These are phyloP conservation scores for Ophiostoma montium DNA, from an alignment of 2,329 filamentous ascomycete species.

Conservation along the genomic window DNA sequence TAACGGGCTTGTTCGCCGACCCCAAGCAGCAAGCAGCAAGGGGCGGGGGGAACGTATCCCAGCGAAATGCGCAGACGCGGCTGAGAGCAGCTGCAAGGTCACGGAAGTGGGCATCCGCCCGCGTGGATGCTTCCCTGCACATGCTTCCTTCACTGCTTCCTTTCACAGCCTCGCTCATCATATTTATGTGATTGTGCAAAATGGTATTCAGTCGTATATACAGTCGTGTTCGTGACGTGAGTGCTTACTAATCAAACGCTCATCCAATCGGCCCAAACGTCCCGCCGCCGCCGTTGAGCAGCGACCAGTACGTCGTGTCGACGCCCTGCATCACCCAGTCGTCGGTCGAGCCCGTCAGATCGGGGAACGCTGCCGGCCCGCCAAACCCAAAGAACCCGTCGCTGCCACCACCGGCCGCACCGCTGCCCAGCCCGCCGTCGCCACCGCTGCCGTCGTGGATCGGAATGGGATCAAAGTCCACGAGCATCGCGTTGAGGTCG, in stretches of 20 bases:
- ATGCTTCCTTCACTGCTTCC: no score
- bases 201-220: no score
- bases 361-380: constrained; percentile 9
- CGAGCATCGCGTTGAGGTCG: constrained; percentile 13
- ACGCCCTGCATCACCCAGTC: constrained; percentile 16
- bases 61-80: no score
- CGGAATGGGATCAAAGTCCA: constrained; percentile 11
- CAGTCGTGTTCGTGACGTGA: no score
- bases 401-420: background rate
- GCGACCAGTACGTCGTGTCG: constrained; percentile 16
- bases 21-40: no score
- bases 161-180: no score
- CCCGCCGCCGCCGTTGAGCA: constrained; percentile 11
- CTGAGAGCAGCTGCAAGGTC: no score
- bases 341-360: constrained; percentile 14
- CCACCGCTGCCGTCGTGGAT: background rate
- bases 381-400: constrained; percentile 7
- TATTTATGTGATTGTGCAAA: no score
- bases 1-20: no score
- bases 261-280: constrained; percentile 8
- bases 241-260: background rate
- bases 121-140: no score
- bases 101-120: no score
- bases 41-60: no score
- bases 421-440: background rate